phyloP scores from a whole-genome alignment of 805 yeast species.

The Kodamaea kaohsiungensis region DNA sequence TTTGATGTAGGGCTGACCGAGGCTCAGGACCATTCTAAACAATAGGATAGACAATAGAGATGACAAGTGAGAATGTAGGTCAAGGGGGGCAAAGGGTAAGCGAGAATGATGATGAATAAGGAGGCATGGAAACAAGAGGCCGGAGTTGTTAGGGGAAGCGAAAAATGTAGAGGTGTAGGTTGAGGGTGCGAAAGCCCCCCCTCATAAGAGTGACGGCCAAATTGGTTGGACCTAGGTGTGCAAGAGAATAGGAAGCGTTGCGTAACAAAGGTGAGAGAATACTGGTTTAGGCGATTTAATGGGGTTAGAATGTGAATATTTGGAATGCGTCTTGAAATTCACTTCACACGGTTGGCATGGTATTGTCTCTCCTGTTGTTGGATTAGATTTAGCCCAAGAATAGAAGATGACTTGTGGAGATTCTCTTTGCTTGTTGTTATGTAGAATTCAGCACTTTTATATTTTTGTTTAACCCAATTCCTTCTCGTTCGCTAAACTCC shows the following conservation, averaged over 20 bases:
- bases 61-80: not conserved
- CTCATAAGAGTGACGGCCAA: not conserved
- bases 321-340: not conserved
- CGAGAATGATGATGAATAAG: not conserved
- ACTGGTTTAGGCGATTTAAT: not conserved
- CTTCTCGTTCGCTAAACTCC: too few species aligned
- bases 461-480: too few species aligned
- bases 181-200: not conserved
- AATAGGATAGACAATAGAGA: not conserved
- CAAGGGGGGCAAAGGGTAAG: not conserved
- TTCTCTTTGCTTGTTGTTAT: too few species aligned
- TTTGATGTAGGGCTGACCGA: not conserved
- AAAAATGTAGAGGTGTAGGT: not conserved
- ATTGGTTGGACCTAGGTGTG: too few species aligned
- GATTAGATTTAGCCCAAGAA: too few species aligned
- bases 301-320: not conserved
- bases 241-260: not conserved
- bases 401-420: too few species aligned
- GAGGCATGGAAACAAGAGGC: not conserved
- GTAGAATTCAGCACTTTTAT: too few species aligned
- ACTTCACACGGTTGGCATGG: not conserved
- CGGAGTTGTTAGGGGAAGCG: not conserved
- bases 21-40: not conserved
- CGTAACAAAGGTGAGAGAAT: not conserved
- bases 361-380: too few species aligned